Evolutionary conservation across 768 basidiomycete species (phyloP), one percentile per base, ranked within the genome.

Genomic region (Punctularia strigosozonata): DNA sequence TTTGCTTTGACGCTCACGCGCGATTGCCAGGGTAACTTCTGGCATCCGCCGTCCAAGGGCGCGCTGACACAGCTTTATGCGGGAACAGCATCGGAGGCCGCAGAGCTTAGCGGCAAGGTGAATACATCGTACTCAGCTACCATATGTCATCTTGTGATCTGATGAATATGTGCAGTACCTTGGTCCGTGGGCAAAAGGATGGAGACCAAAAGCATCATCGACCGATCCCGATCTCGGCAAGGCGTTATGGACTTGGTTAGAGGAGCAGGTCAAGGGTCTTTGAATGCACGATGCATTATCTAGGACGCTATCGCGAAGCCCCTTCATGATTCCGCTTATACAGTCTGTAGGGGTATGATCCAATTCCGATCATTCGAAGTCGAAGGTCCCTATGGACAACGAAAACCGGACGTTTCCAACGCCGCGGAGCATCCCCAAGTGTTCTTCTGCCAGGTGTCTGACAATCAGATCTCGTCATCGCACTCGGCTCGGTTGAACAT

Each of bases 51-150:
- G 5, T 30, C 45, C 15, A 43, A 43, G 23, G 70, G 70, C 3
- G 64, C 62, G 7, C 49, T 71, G 34, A 64, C 68, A 2, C 65
- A 62, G 39, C 51, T 69, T 8, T 73, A 59, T 44, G 65, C 62
- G 6, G 68, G 62, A 1, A 65, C 64, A 13, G 46, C 65, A 40
- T 57, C 62, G 1, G 62, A 68, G 36, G 60, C 54, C 5, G 56
- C 41, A 3, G 52, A 49, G 4, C 43, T 60, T 1, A 62, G 65
- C 37, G 71, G 73, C 3, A 54, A 65, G 52, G 69, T 70, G 20
- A n/a, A 50, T 40, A 10, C 18, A 42, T 24, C 14, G 45, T 30
- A n/a, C 15, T 10, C 17, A 13, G 7, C 15, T 25, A n/a, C 10
- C 12, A 8, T 22, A 20, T 19, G 33, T 37, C 7, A 22, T 37